These are phyloP conservation scores for Thymus mandschuricus DNA, from an alignment of 257 asterid genomes.

Conservation along the genomic window DNA sequence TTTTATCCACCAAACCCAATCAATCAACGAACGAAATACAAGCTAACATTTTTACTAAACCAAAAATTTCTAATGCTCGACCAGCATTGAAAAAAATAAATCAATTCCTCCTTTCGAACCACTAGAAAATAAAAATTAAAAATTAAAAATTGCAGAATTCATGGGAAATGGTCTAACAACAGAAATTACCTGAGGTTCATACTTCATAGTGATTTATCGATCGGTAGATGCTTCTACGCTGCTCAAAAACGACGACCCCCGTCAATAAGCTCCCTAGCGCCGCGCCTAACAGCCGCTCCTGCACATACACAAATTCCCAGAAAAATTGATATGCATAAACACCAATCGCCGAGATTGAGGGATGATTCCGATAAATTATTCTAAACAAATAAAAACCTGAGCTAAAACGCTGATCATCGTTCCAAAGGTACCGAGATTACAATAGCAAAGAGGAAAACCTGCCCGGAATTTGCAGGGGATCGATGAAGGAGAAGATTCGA, in stretches of 20 bases:
- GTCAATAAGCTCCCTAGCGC: constrained; percentile 65
- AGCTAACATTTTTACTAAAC: background rate
- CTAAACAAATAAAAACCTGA: constrained; percentile 51
- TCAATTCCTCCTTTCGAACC: background rate
- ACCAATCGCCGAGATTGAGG: background rate
- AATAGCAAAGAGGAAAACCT: background rate
- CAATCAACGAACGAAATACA: constrained; percentile 5
- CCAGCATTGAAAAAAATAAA: constrained; percentile 14
- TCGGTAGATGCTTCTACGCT: constrained; percentile 55
- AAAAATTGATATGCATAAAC: background rate
- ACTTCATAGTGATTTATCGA: constrained; percentile 55
- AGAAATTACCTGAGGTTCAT: constrained; percentile 41
- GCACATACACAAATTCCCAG: constrained; percentile 22
- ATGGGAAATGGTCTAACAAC: constrained; percentile 8
- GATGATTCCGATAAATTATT: constrained; percentile 1
- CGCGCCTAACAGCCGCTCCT: constrained; percentile 91
- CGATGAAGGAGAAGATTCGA: constrained; percentile 9
- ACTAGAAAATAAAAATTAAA: background rate
- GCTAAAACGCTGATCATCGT: constrained; percentile 81
- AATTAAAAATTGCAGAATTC: too few species aligned
- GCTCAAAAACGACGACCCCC: constrained; percentile 63
- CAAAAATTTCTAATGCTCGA: background rate
- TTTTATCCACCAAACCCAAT: constrained; percentile 12
- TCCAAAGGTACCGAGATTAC: constrained; percentile 12
- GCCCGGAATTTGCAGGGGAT: constrained; percentile 22